Base-by-base conservation (phyloP, 257 asterid species). In the Plantago ovata region DNA sequence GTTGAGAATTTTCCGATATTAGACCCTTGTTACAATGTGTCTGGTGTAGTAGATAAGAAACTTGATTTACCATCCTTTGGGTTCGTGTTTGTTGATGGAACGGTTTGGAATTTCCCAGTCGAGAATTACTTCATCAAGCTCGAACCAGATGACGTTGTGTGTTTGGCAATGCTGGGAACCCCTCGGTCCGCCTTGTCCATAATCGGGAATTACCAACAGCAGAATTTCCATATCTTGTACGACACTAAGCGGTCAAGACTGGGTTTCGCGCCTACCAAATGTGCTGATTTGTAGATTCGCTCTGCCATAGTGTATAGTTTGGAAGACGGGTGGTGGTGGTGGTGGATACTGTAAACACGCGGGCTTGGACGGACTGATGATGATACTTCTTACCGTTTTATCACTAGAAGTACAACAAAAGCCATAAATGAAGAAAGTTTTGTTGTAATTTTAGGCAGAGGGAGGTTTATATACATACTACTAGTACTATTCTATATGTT, bases 151-250 rank as follows among this genome's bases (percentile, higher is more conserved):
- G 93, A 80, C 12, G 77, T 92, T 10, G 74, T 82, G n/a, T 92
- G 98, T 42, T 67, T 92, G 75, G 98, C 95, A 2, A 82, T 92
- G 9, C 20, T 92, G 54, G 98, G 95, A 38, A 88, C 95, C 32
- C 85, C 95, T 7, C 67, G 70, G 1, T 73, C 90, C 13, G 78
- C 78, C n/a, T 32, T 92, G n/a, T 88, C 98, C 0, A 92, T 92
- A 13, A 82, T 92, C 16, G 98, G 98, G 5, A 92, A 92, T 39
- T 88, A 88, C 16, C 98, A 92, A 47, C 98, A 92, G 73, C 98
- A 92, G 76, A 88, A 92, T 63, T 92, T 92, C 42, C 96, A 85
- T 19, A 75, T 92, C 18, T 18, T 83, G 61, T 92, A 88, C 54
- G 98, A 92, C 49, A 79, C 84, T 0, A 82, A 79, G 52, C 59